Evolutionary conservation across 805 yeast genomes (phyloP).

Genomic region (Pichia kluyveri): DNA sequence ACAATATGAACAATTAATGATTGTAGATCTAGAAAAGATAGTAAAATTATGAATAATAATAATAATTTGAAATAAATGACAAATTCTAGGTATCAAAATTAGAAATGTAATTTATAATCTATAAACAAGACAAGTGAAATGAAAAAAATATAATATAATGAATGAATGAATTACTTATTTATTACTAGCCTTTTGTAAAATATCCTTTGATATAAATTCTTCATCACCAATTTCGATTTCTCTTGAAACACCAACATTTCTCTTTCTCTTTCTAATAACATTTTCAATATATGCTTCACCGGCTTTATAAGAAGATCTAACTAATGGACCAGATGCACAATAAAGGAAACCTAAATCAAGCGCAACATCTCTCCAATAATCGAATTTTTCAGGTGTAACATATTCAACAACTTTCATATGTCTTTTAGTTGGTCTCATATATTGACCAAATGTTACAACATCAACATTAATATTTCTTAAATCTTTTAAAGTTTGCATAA

Average conservation of each 20-base stretch:
- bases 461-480: conserved; percentile 74
- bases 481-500: conserved; percentile 65
- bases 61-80: no score
- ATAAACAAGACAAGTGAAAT: no score
- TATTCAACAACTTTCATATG: conserved; percentile 98
- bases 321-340: conserved; percentile 96
- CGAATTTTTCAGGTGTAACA: conserved; percentile 88
- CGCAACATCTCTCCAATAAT: conserved; percentile 84
- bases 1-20: no score
- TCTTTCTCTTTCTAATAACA: conserved; percentile 68
- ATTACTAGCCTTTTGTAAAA: conserved; percentile 6
- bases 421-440: conserved; percentile 97
- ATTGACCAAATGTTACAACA: conserved; percentile 97
- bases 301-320: conserved; percentile 94
- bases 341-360: conserved; percentile 85
- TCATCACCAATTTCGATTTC: conserved; percentile 26
- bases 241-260: conserved; percentile 29
- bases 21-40: no score
- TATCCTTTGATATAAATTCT: conserved; percentile 19
- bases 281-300: conserved; percentile 97
- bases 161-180: no score
- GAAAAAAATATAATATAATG: no score
- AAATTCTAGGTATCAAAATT: no score
- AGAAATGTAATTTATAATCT: no score
- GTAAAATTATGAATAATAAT: no score